Evolutionary conservation across 73 alveolate genomes (phyloP).

Genomic region (Stentor roeselii): DNA sequence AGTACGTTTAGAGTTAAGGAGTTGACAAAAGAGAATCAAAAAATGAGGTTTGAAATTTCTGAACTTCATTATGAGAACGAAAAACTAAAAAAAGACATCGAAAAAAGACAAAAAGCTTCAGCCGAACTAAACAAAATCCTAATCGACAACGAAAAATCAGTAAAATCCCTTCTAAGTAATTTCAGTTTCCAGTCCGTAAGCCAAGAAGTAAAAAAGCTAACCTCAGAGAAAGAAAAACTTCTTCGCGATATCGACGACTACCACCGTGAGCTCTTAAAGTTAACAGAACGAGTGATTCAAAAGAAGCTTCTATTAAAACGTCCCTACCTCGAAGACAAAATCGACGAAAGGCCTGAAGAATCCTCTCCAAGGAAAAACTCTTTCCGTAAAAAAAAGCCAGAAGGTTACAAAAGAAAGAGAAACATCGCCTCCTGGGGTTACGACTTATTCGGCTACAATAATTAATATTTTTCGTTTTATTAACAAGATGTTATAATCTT

Average conservation of each 20-base stretch:
- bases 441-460: too few relatives aligned
- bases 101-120: background rate
- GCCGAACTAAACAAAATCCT: background rate
- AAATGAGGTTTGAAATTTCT: too few relatives aligned
- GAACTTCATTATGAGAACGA: background rate
- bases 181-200: background rate
- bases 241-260: background rate
- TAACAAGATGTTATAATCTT: too few relatives aligned
- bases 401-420: background rate
- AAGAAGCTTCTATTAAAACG: background rate
- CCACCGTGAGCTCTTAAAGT: background rate
- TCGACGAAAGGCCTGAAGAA: background rate
- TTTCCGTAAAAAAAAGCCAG: background rate
- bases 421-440: background rate
- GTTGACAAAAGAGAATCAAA: too few relatives aligned
- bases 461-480: too few relatives aligned
- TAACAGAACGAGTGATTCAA: background rate
- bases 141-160: background rate
- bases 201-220: background rate
- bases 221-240: background rate
- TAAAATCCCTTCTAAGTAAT: too few relatives aligned
- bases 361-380: too few relatives aligned
- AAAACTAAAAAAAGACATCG: background rate
- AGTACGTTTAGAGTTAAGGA: too few relatives aligned
- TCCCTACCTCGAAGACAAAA: background rate